Evolutionary conservation across 1,139 yeast genomes (phyloP).

Genomic region (Hyphopichia wangnamkhiaoensis): DNA sequence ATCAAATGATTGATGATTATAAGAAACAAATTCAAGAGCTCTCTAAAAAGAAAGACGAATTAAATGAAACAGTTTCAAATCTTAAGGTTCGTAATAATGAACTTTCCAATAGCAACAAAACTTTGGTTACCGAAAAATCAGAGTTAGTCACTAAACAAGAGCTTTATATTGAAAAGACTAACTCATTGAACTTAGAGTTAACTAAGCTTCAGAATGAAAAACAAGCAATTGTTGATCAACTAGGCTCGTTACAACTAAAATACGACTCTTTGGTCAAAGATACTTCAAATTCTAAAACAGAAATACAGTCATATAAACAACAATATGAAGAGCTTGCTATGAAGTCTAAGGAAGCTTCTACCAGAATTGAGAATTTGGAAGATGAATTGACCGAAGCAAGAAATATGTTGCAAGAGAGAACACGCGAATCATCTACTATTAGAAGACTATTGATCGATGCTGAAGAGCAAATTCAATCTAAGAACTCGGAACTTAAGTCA

Average conservation of each 20-base stretch:
- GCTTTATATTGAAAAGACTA: constrained; percentile 35
- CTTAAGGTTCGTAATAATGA: constrained; percentile 46
- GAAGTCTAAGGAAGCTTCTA: constrained; percentile 65
- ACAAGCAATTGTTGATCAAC: constrained; percentile 50
- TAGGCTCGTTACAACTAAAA: constrained; percentile 53
- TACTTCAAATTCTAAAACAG: constrained; percentile 51
- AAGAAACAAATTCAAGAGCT: constrained; percentile 39
- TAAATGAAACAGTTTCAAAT: constrained; percentile 42
- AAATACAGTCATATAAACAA: constrained; percentile 59
- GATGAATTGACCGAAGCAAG: constrained; percentile 80
- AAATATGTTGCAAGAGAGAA: constrained; percentile 72
- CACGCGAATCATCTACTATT: constrained; percentile 73
- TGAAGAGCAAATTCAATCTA: constrained; percentile 57
- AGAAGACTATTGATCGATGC: constrained; percentile 68
- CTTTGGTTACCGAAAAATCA: constrained; percentile 37
- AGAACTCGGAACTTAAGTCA: constrained; percentile 33
- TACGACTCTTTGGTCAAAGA: constrained; percentile 49
- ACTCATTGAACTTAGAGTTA: constrained; percentile 31
- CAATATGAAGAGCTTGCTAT: constrained; percentile 78
- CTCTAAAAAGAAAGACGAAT: constrained; percentile 34
- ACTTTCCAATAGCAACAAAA: constrained; percentile 35
- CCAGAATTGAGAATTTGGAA: constrained; percentile 65
- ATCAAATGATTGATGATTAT: constrained; percentile 47
- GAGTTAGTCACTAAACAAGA: constrained; percentile 43
- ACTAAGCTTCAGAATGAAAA: constrained; percentile 50